A percentile compares a stretch with the other conserved stretches of the same genome.
Conservation (phyloP, 345 rosid species). For the Syzygium oleosum region DNA sequence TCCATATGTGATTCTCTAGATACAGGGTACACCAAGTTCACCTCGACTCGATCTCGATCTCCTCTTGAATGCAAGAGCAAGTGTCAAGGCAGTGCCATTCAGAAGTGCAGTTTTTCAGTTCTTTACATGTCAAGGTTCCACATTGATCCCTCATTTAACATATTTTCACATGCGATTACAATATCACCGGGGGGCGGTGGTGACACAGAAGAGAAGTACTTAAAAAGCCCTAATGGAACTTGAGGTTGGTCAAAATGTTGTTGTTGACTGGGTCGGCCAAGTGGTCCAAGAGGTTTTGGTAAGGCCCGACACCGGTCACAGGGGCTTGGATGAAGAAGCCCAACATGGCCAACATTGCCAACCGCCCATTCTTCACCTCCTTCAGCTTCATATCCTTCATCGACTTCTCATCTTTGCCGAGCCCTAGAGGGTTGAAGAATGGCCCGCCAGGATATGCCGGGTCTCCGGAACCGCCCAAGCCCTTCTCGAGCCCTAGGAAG, state of each 20-base stretch:
- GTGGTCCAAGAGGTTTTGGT: slow-evolving; percentile 91
- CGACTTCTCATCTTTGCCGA: slow-evolving; percentile 86
- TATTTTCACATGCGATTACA: slow-evolving; percentile 43
- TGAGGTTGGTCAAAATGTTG: slow-evolving; percentile 88
- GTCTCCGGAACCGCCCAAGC: slow-evolving; percentile 72
- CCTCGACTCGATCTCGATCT: neutral
- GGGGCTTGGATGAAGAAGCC: slow-evolving; percentile 74
- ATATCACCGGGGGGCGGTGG: neutral
- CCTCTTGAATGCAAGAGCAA: neutral
- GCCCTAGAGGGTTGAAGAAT: slow-evolving; percentile 83
- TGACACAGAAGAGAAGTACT: neutral
- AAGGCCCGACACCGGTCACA: slow-evolving; percentile 92
- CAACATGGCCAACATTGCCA: slow-evolving; percentile 86
- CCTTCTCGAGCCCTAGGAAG: slow-evolving; percentile 85
- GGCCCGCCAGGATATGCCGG: slow-evolving; percentile 97
- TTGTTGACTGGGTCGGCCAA: slow-evolving; percentile 93
- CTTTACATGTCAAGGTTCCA: neutral
- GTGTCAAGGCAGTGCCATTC: neutral
- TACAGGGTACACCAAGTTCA: neutral
- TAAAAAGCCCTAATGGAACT: slow-evolving; percentile 56
- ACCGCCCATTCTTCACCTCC: slow-evolving; percentile 89
- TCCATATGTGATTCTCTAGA: neutral
- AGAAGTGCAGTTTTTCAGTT: neutral
- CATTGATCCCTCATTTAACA: neutral
- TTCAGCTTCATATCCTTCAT: slow-evolving; percentile 86